Evolutionary conservation across 805 yeast species (phyloP).

Genomic region (Ogataea methylovora): DNA sequence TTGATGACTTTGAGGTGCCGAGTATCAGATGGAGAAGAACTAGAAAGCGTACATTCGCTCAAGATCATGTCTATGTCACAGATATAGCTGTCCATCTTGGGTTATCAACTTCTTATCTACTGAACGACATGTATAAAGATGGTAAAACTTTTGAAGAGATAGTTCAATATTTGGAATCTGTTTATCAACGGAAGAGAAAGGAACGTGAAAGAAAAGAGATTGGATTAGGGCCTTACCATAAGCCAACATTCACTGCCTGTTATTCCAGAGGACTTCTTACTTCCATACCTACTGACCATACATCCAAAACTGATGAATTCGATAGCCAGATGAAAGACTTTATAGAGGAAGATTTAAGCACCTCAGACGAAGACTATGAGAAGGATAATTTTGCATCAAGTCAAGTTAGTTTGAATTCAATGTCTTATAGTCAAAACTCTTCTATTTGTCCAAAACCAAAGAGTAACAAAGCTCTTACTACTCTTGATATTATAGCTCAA

Average conservation of each 20-base stretch:
- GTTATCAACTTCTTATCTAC: conserved; percentile 17
- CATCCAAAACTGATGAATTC: conserved; percentile 2
- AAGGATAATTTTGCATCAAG: not conserved
- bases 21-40: conserved; percentile 11
- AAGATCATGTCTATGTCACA: conserved; percentile 27
- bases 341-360: conserved; percentile 4
- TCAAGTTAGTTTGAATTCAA: no score
- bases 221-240: conserved; percentile 23
- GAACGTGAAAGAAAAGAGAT: conserved; percentile 17
- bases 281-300: conserved; percentile 13
- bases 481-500: conserved; percentile 1
- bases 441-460: no score
- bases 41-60: conserved; percentile 23
- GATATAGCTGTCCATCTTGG: conserved; percentile 27
- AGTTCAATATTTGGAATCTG: conserved; percentile 15
- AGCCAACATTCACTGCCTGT: conserved; percentile 13
- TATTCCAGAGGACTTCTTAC: no score
- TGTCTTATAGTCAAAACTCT: no score
- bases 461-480: no score
- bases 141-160: conserved; percentile 23
- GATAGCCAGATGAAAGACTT: conserved; percentile 9
- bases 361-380: no score
- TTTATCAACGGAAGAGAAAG: conserved; percentile 16
- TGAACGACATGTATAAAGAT: conserved; percentile 21
- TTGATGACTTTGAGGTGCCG: not conserved